Conservation (phyloP, 495 filamentous ascomycete genomes). For the Cryomyces minteri region DNA sequence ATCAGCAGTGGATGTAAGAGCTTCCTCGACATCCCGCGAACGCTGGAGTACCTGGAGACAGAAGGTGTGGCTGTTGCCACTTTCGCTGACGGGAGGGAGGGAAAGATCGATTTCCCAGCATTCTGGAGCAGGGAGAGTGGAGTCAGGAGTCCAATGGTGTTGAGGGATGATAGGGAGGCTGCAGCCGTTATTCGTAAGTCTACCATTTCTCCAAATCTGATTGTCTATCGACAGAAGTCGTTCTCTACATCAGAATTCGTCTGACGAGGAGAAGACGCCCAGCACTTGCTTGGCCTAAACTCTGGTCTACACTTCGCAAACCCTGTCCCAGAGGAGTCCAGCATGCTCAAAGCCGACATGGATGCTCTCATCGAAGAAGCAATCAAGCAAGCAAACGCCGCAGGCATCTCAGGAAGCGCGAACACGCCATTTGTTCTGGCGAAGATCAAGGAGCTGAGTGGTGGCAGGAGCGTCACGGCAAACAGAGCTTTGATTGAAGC, state of each 20-base stretch:
- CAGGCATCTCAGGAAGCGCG: conserved; percentile 51
- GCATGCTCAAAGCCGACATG: conserved; percentile 57
- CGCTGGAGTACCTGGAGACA: conserved; percentile 87
- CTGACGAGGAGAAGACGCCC: conserved; percentile 30
- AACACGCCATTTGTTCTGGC: conserved; percentile 80
- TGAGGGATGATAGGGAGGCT: conserved; percentile 60
- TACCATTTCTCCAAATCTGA: not conserved
- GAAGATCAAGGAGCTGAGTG: conserved; percentile 65
- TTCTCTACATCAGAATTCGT: not conserved
- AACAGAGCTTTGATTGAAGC: conserved; percentile 63
- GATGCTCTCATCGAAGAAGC: conserved; percentile 54
- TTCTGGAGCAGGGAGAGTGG: conserved; percentile 85
- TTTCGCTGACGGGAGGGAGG: conserved; percentile 57
- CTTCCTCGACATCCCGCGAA: conserved; percentile 81
- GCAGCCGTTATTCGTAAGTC: conserved; percentile 64
- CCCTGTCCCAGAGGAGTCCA: conserved; percentile 54
- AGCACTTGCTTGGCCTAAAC: conserved; percentile 41
- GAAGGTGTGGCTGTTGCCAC: conserved; percentile 76
- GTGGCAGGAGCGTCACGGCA: conserved; percentile 48
- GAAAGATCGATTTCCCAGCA: conserved; percentile 60
- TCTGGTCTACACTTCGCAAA: conserved; percentile 77
- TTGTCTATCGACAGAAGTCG: no score
- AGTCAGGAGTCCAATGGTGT: conserved; percentile 51
- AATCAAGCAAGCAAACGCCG: conserved; percentile 46
- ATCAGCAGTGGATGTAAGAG: conserved; percentile 86